A percentile compares a stretch with the other conserved stretches of the same genome.
phyloP scores from a whole-genome alignment of 768 basidiomycete genomes.

The Pleurotus citrinopileatus region DNA sequence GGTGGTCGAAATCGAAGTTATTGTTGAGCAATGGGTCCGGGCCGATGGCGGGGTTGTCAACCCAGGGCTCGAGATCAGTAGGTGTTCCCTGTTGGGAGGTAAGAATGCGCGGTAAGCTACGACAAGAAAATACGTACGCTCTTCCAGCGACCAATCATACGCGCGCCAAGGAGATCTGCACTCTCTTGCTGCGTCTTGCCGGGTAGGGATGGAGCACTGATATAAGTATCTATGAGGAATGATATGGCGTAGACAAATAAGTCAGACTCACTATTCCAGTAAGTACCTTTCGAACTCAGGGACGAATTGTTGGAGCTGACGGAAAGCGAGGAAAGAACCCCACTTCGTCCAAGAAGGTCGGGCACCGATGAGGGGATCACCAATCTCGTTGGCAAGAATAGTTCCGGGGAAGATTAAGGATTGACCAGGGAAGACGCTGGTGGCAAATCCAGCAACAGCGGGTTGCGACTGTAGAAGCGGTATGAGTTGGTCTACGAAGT shows the following conservation, averaged over 20 bases:
- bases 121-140: constrained; percentile 15
- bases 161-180: constrained; percentile 25
- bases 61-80: constrained; percentile 3
- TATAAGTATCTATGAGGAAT: not conserved
- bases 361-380: constrained; percentile 17
- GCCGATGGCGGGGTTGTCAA: constrained; percentile 17
- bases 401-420: constrained; percentile 15
- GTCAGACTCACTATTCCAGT: not conserved
- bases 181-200: constrained; percentile 20
- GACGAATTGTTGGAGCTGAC: constrained; percentile 30
- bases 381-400: constrained; percentile 17
- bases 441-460: constrained; percentile 16
- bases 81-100: constrained; percentile 7
- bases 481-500: not conserved
- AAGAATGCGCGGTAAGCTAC: not conserved
- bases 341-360: constrained; percentile 23
- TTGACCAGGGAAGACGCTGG: constrained; percentile 13
- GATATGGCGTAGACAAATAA: not conserved
- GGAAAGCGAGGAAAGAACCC: constrained; percentile 31
- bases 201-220: constrained; percentile 14
- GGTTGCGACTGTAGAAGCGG: constrained; percentile 1
- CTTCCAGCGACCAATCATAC: constrained; percentile 32
- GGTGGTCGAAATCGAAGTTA: constrained; percentile 24
- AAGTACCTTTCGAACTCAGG: constrained; percentile 28
- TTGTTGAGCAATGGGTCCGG: constrained; percentile 19